Evolutionary conservation across 2,329 filamentous ascomycete genomes (phyloP).

Genomic region (Sodiomyces alkalinus): DNA sequence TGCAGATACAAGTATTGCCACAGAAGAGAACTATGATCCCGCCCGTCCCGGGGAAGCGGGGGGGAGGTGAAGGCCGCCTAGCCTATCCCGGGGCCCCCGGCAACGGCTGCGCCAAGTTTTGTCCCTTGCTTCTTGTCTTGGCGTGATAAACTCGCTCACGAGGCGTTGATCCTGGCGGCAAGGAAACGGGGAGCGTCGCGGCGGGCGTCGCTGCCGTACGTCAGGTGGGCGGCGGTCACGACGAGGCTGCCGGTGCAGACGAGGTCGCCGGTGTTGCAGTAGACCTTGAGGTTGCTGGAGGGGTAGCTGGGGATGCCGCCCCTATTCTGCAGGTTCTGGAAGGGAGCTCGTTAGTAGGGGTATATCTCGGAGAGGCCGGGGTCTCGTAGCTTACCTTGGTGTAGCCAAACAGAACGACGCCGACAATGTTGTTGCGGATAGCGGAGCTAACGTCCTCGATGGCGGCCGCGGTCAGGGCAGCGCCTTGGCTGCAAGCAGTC

Average conservation of each 20-base stretch:
- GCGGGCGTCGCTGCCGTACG: constrained; percentile 9
- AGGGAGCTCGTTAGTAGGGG: constrained; percentile 20
- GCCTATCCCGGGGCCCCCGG: too few species aligned
- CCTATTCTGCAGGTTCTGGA: constrained; percentile 15
- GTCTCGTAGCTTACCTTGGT: constrained; percentile 3
- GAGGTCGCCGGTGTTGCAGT: constrained; percentile 22
- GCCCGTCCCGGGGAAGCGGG: too few species aligned
- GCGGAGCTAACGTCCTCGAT: constrained; percentile 9
- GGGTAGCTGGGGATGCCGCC: constrained; percentile 19
- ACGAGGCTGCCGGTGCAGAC: constrained; percentile 20
- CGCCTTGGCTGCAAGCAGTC: constrained; percentile 17
- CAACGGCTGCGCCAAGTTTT: too few species aligned
- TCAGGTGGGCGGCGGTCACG: constrained; percentile 18
- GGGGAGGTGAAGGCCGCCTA: too few species aligned
- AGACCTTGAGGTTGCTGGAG: constrained; percentile 18
- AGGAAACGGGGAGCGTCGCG: constrained; percentile 10
- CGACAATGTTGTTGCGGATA: constrained; percentile 8
- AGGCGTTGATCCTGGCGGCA: constrained; percentile 6
- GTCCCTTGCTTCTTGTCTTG: too few species aligned
- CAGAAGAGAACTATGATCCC: too few species aligned
- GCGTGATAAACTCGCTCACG: not conserved
- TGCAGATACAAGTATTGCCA: too few species aligned
- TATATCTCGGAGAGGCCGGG: too few species aligned
- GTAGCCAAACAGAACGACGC: constrained; percentile 11
- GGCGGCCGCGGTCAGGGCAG: constrained; percentile 12